phyloP scores from a whole-genome alignment of 2,329 filamentous ascomycete species.

The Alternaria arbusti region DNA sequence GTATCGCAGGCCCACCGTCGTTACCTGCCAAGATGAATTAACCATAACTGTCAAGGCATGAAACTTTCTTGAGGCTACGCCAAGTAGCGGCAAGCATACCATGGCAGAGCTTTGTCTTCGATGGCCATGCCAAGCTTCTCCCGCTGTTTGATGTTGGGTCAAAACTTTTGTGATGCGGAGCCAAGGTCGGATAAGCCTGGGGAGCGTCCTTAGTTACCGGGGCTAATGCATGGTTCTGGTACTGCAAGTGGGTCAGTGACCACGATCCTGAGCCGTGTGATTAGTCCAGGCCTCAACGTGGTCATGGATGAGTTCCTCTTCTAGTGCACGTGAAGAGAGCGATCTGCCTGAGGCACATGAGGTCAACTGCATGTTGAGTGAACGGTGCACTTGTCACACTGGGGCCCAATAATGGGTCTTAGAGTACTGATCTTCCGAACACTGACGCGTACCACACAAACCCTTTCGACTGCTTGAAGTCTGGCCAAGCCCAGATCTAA shows the following conservation, averaged over 20 bases:
- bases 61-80: constrained; percentile 50
- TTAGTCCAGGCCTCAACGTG: constrained; percentile 6
- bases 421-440: background rate
- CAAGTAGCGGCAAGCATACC: constrained; percentile 39
- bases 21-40: constrained; percentile 40
- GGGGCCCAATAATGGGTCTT: background rate
- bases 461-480: background rate
- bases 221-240: constrained; percentile 11
- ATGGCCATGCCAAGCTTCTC: constrained; percentile 33
- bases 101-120: constrained; percentile 26
- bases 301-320: constrained; percentile 2
- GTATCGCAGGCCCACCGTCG: constrained; percentile 14
- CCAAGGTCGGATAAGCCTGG: constrained; percentile 36
- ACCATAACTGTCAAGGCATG: constrained; percentile 42
- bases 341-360: background rate
- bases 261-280: constrained; percentile 22
- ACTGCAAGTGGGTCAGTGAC: constrained; percentile 21
- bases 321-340: background rate
- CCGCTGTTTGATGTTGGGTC: constrained; percentile 40
- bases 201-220: constrained; percentile 15
- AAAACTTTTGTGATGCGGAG: constrained; percentile 45
- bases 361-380: background rate
- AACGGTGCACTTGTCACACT: background rate
- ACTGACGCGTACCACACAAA: background rate
- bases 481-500: constrained; percentile 13